phyloP scores from a whole-genome alignment of 306 rosid genomes.

The Alnus rubra region DNA sequence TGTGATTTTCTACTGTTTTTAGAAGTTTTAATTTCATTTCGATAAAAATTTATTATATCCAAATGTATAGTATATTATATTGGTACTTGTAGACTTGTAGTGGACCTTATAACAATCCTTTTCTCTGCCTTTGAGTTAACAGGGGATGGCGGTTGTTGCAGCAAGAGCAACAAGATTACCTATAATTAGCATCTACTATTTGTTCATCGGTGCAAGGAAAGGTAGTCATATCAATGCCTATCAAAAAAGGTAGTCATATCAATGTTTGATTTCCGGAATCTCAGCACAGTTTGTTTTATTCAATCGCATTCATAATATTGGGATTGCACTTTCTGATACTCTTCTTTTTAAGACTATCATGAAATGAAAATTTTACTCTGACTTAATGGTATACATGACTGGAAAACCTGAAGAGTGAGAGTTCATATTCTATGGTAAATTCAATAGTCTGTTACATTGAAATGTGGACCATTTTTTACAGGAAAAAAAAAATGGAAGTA shows the following conservation, averaged over 20 bases:
- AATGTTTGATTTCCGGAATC: background rate
- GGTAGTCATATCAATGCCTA: constrained; percentile 37
- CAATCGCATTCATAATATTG: background rate
- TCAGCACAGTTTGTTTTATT: background rate
- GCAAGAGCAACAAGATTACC: constrained; percentile 99
- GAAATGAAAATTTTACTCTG: background rate
- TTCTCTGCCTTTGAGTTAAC: constrained; percentile 33
- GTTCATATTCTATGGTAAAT: background rate
- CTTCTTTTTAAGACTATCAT: background rate
- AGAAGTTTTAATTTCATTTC: background rate
- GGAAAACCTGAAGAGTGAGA: constrained; percentile 13
- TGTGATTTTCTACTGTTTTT: background rate
- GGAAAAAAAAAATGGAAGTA: background rate
- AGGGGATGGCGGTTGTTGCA: constrained; percentile 99
- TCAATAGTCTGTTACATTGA: background rate
- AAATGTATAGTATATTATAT: background rate
- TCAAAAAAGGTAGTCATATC: background rate
- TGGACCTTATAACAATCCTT: background rate
- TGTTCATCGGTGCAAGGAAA: constrained; percentile 92
- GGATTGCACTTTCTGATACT: background rate
- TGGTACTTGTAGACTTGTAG: background rate
- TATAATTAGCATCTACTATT: constrained; percentile 90
- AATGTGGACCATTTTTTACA: background rate
- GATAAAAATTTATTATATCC: background rate
- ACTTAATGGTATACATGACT: constrained; percentile 4